These are phyloP conservation scores for Stereocaulon alpinum DNA, from an alignment of 495 filamentous ascomycete species.

Conservation along the genomic window DNA sequence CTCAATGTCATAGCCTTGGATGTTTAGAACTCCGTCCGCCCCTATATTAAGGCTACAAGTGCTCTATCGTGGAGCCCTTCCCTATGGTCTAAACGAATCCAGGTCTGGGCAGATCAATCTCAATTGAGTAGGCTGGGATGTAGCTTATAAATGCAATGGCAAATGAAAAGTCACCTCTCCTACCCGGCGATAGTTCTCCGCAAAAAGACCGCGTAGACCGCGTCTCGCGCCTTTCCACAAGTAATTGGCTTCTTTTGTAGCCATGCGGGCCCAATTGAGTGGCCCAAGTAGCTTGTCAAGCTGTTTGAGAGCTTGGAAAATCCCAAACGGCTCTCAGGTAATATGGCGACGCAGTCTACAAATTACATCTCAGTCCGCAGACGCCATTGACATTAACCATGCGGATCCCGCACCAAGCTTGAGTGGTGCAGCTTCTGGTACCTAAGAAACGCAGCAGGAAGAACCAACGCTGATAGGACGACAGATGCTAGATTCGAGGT, in stretches of 20 bases:
- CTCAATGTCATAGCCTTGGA: not conserved
- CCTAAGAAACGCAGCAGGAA: not conserved
- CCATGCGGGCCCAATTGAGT: slow-evolving; percentile 7
- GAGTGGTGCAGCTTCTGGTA: slow-evolving; percentile 20
- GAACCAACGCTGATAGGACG: not conserved
- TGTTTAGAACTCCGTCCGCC: not conserved
- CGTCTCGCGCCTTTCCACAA: not conserved
- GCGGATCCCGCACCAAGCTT: not conserved
- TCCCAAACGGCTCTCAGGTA: not conserved
- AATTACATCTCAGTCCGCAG: slow-evolving; percentile 4
- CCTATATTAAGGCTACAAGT: not conserved
- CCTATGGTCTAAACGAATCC: no score
- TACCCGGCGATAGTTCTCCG: not conserved
- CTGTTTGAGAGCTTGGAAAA: not conserved
- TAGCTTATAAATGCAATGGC: no score
- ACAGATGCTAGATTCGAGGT: slow-evolving; percentile 92
- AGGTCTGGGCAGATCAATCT: no score
- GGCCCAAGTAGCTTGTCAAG: not conserved
- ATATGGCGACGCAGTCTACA: slow-evolving; percentile 12
- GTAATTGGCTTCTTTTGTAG: not conserved
- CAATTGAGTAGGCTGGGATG: no score
- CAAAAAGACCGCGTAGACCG: not conserved
- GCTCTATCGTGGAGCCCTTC: not conserved
- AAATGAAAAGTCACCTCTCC: not conserved
- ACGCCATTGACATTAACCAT: slow-evolving; percentile 4